phyloP scores from a whole-genome alignment of 139 green algal genomes.

The Coelastrella sp. region DNA sequence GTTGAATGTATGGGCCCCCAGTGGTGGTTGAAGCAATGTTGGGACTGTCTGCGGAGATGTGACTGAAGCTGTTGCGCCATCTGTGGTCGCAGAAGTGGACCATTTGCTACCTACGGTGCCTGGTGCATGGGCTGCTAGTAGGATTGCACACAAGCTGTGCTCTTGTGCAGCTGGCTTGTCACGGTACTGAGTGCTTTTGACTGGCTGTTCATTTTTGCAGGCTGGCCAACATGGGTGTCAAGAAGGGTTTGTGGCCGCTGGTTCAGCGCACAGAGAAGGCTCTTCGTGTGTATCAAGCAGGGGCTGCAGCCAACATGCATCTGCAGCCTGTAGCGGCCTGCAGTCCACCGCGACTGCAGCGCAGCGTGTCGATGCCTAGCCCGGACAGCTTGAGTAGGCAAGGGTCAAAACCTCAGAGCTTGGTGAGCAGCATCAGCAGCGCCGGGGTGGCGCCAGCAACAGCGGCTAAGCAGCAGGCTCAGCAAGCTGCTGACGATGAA shows the following conservation, averaged over 20 bases:
- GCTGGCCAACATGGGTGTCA: conserved; percentile 80
- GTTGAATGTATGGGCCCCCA: not conserved
- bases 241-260: conserved; percentile 80
- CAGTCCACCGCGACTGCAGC: conserved; percentile 6
- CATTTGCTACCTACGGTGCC: no score
- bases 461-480: not conserved
- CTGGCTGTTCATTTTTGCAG: not conserved
- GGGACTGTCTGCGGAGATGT: no score
- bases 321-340: not conserved
- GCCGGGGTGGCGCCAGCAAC: not conserved
- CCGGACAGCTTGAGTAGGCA: not conserved
- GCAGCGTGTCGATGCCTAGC: not conserved
- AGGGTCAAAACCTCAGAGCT: not conserved
- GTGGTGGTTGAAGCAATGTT: no score
- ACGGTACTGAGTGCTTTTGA: not conserved
- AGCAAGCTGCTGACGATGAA: not conserved
- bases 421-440: not conserved
- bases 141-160: no score
- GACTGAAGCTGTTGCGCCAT: not conserved
- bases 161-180: no score
- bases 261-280: conserved; percentile 67
- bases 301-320: conserved; percentile 33
- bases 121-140: no score
- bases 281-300: conserved; percentile 46
- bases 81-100: no score